Conservation (phyloP, 257 asterid genomes). For the Knoxia roxburghii region DNA sequence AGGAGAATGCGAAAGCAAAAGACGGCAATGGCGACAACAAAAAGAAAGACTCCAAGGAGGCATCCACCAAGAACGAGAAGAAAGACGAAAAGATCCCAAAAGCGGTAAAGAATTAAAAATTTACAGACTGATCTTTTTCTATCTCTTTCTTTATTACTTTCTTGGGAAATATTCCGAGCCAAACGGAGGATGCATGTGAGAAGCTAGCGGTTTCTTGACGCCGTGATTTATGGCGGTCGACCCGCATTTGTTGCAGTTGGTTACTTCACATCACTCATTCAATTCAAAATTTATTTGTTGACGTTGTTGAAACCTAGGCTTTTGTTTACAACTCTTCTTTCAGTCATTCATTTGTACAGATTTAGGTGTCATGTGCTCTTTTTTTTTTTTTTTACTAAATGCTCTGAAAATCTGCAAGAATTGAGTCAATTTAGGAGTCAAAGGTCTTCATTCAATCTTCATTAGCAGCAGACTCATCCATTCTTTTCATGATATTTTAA, state of each 20-base stretch:
- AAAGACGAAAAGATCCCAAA: slow-evolving; percentile 43
- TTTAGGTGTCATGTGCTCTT: slow-evolving; percentile 7
- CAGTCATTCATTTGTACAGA: neutral
- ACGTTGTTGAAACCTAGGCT: neutral
- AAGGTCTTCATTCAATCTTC: neutral
- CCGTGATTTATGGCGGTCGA: neutral
- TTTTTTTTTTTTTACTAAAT: neutral
- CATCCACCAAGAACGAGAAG: slow-evolving; percentile 22
- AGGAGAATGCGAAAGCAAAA: slow-evolving; percentile 27
- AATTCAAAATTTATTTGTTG: too few species aligned
- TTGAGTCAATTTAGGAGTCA: neutral
- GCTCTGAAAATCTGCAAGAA: neutral
- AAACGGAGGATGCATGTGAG: slow-evolving; percentile 32
- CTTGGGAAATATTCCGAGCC: neutral
- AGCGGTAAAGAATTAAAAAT: too few species aligned
- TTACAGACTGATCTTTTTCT: too few species aligned
- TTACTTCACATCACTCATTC: slow-evolving; percentile 27
- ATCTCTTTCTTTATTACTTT: too few species aligned
- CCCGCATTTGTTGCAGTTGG: slow-evolving; percentile 17
- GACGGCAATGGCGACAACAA: slow-evolving; percentile 21
- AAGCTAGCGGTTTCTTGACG: neutral
- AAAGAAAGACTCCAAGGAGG: slow-evolving; percentile 21
- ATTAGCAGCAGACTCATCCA: too few species aligned
- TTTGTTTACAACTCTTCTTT: neutral
- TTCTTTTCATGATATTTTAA: too few species aligned